Base-by-base conservation (phyloP, 2,329 filamentous ascomycete species). In the Colletotrichum paranaense region DNA sequence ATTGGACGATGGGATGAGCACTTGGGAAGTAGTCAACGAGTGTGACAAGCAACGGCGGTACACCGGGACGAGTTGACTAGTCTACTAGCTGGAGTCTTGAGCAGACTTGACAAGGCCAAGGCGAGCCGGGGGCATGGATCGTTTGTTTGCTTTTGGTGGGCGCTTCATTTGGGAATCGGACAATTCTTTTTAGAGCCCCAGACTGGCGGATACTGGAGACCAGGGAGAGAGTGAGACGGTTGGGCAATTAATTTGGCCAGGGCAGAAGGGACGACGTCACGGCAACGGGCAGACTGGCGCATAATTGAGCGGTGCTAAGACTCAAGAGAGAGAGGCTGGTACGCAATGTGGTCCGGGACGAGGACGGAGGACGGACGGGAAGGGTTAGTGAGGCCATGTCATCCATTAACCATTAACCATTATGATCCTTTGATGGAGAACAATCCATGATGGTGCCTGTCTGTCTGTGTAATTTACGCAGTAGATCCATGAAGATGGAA, bases 151-250 rank as follows among this genome's bases (percentile, higher is more conserved):
- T 52, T 71, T 30, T 53, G 56, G 55, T 52, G 55, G 42, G 56
- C 58, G 58, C 7, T 62, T 42, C 38, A 66, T 62, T 32, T 66
- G 57, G 65, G 35, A 49, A 56, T 66, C 56, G 67, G 67, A 53
- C 59, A 63, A 58, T 71, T 66, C 14, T 62, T 58, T 7, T 22
- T 22, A 24, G 60, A 46, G 55, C 26, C 55, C 59, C 49, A 62
- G 59, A n/a, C 49, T 46, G 46, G 38, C 63, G 63, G 63, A 67
- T 28, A 62, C 58, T 52, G 57, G 7, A 55, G 28, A 32, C 30
- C 46, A 49, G 16, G 42, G 42, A 22, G 19, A 49, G 16, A 3
- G 38, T 42, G 32, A 42, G 38, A 19, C 19, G 19, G 16, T 49
- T 49, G 19, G 19, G 42, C 19, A 22, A 19, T 42, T 42, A 35